Percentiles rank a stretch among this genome's conserved stretches.
Evolutionary conservation across 495 filamentous ascomycete genomes (phyloP).

Genomic region (Trichoderma virens): DNA sequence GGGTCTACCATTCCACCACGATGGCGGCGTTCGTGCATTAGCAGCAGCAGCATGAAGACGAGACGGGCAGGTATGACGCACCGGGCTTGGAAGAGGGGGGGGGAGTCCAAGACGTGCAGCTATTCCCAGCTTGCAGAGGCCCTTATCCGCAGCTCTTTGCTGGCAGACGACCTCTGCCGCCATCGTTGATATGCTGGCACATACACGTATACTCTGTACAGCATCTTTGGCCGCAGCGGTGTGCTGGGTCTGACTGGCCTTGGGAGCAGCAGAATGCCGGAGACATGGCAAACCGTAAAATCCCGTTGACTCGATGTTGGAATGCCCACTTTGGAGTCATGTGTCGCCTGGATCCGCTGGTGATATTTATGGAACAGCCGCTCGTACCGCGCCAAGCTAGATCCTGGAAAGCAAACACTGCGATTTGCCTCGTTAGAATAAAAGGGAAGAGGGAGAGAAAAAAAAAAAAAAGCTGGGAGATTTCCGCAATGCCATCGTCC

Average conservation of each 20-base stretch:
- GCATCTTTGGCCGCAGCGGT: not conserved
- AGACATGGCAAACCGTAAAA: not conserved
- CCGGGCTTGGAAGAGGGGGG: not conserved
- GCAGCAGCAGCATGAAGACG: slow-evolving; percentile 5
- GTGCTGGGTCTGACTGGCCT: not conserved
- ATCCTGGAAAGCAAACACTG: not conserved
- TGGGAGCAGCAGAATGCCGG: not conserved
- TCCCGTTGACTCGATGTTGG: not conserved
- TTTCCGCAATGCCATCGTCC: not conserved
- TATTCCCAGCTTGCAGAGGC: slow-evolving; percentile 1
- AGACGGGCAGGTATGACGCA: slow-evolving; percentile 8
- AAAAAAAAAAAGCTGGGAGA: not conserved
- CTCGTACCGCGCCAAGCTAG: slow-evolving; percentile 1
- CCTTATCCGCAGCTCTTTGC: not conserved
- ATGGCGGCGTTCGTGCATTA: not conserved
- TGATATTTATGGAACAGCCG: slow-evolving; percentile 9
- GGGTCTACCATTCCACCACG: not conserved
- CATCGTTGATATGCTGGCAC: not conserved
- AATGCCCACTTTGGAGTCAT: slow-evolving; percentile 2
- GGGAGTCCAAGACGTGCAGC: not conserved
- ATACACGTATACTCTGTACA: no score
- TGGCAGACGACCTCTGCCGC: not conserved
- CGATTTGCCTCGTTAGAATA: not conserved
- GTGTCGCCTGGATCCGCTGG: slow-evolving; percentile 2
- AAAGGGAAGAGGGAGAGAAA: no score